Percentiles rank a stretch among this genome's conserved stretches.
Evolutionary conservation across 441 rosid genomes (phyloP).

Genomic region (Croton laevigatus): DNA sequence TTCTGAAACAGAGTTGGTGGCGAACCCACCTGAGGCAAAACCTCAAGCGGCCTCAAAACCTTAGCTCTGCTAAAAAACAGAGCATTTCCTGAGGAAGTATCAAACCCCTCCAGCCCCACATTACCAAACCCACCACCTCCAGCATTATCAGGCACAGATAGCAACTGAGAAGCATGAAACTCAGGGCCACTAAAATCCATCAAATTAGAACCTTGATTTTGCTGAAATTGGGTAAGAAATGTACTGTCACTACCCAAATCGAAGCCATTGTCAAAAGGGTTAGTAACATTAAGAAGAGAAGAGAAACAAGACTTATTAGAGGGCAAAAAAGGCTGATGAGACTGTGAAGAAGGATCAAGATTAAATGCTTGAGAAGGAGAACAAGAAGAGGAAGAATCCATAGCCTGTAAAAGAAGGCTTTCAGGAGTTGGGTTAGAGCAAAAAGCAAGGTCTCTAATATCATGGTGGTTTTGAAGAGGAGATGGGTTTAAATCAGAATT

Average conservation of each 20-base stretch:
- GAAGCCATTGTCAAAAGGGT: constrained; percentile 58
- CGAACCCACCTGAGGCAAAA: constrained; percentile 41
- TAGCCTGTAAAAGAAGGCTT: constrained; percentile 42
- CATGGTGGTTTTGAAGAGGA: constrained; percentile 41
- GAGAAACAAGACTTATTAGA: constrained; percentile 50
- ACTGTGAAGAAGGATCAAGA: constrained; percentile 52
- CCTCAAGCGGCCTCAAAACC: constrained; percentile 46
- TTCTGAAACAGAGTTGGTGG: constrained; percentile 55
- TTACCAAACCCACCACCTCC: constrained; percentile 36
- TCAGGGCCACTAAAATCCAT: constrained; percentile 40
- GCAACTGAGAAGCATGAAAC: constrained; percentile 34
- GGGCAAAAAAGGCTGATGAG: constrained; percentile 38
- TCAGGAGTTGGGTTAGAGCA: constrained; percentile 42
- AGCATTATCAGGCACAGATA: constrained; percentile 35
- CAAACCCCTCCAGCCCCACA: constrained; percentile 48
- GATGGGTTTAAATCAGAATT: constrained; percentile 30
- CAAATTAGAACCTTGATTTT: constrained; percentile 37
- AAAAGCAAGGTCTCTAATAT: constrained; percentile 42
- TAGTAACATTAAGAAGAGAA: constrained; percentile 48
- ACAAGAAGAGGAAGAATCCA: constrained; percentile 67
- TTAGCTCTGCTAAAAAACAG: constrained; percentile 36
- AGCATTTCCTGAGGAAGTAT: constrained; percentile 24
- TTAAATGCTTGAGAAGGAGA: constrained; percentile 56
- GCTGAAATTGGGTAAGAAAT: constrained; percentile 43
- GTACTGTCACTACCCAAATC: constrained; percentile 54